Base-by-base conservation (phyloP, 805 yeast genomes). In the Kuraishia molischiana region DNA sequence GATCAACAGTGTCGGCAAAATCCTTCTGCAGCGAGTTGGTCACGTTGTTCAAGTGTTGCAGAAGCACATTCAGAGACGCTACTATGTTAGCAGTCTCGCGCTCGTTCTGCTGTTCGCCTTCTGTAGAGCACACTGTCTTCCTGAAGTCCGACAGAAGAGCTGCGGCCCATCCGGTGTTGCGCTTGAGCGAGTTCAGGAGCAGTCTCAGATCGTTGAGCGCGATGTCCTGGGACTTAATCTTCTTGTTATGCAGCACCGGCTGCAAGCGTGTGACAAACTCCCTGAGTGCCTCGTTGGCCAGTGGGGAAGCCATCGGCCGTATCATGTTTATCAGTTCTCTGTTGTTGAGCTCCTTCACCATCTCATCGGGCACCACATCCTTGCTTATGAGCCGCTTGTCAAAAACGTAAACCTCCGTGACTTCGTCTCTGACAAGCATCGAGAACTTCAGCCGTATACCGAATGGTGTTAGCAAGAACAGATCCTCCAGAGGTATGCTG, bases 391-490 rank as follows among this genome's bases (percentile, higher is more conserved):
- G 56, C 34, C 76, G 65, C 51, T 79, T 72, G 52, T 82, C 86
- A 54, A 67, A 81, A 1, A 74, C 76, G 52, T 69, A 80, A 3
- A 80, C 61, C 41, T 77, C 82, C 37, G 60, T 62, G 22, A 69
- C 53, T 41, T 74, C 79, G 44, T 72, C 62, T 41, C 55, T 58
- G 4, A 57, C 61, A 33, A 66, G 62, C 66, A 64, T 66, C 49
- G 64, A 66, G 51, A 62, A 70, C 52, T 72, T 76, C 44, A 82
- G 60, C 47, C 72, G 75, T 34, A 74, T 66, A 0, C 89, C 89
- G 52, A 71, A 77, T 1, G 86, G 74, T 2, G 86, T 68, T 29
- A 82, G 55, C 11, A 82, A 58, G 44, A 81, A 64, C 32, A 69
- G 46, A 37, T 67, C 64, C 19, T 55, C 61, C 1, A 45, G 26